These are phyloP conservation scores for Colletotrichum acutatum DNA, from an alignment of 2,329 filamentous ascomycete species.

Conservation along the genomic window DNA sequence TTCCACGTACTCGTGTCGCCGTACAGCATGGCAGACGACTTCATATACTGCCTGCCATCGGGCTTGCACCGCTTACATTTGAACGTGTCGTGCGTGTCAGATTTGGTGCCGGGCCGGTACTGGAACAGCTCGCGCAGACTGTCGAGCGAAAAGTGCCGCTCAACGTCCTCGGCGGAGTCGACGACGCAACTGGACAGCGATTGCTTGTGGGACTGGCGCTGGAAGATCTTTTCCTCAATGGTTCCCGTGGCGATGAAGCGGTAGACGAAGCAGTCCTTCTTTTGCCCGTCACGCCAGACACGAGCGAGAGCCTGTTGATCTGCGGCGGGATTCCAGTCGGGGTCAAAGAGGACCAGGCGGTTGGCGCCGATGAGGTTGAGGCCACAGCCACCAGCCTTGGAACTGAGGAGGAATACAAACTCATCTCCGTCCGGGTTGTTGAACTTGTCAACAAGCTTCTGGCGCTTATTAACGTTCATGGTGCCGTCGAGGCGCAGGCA, in stretches of 20 bases:
- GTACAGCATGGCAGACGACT: constrained; percentile 94
- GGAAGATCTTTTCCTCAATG: constrained; percentile 99
- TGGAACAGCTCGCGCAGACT: constrained; percentile 93
- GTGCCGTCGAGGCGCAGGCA: constrained; percentile 91
- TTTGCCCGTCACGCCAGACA: constrained; percentile 98
- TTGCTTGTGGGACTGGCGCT: constrained; percentile 98
- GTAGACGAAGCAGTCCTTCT: constrained; percentile 99
- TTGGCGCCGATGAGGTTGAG: constrained; percentile 96
- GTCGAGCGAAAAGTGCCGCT: constrained; percentile 94
- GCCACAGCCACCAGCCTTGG: constrained; percentile 96
- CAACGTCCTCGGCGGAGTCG: constrained; percentile 95
- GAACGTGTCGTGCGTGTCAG: constrained; percentile 98
- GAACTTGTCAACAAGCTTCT: constrained; percentile 97
- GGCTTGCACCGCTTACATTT: constrained; percentile 96
- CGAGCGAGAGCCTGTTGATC: constrained; percentile 97
- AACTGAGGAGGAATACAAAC: constrained; percentile 95
- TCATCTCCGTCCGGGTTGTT: constrained; percentile 92
- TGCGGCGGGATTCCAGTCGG: constrained; percentile 97
- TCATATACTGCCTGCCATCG: constrained; percentile 87
- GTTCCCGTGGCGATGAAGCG: constrained; percentile 99
- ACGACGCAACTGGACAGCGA: constrained; percentile 96
- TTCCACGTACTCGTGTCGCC: constrained; percentile 99
- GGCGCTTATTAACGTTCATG: constrained; percentile 97
- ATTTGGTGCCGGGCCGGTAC: constrained; percentile 84
- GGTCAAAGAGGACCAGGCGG: constrained; percentile 94